Conservation (phyloP, 129 eudicot species). For the Artemisia argyi region DNA sequence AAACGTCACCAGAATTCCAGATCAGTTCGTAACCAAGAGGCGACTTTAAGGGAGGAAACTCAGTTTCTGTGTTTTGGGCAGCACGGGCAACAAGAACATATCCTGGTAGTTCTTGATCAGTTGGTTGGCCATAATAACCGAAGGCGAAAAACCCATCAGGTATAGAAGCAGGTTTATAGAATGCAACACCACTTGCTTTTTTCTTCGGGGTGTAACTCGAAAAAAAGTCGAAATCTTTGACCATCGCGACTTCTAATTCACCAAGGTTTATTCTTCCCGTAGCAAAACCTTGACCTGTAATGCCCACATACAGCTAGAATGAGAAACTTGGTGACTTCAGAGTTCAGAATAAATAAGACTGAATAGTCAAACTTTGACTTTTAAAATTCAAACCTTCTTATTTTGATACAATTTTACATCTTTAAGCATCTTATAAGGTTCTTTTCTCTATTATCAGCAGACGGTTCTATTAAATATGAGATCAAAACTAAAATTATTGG, state of each 20-base stretch:
- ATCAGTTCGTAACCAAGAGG: constrained; percentile 60
- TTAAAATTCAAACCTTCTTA: neutral
- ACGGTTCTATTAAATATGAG: neutral
- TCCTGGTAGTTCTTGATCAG: constrained; percentile 58
- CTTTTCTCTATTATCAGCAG: neutral
- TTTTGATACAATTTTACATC: constrained; percentile 7
- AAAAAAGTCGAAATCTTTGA: constrained; percentile 51
- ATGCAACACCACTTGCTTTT: constrained; percentile 48
- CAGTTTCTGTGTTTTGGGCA: constrained; percentile 16
- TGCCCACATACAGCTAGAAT: neutral
- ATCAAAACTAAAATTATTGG: neutral
- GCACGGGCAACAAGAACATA: constrained; percentile 67
- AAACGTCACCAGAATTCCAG: constrained; percentile 50
- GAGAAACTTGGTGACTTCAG: too few relatives aligned
- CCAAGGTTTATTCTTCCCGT: constrained; percentile 74
- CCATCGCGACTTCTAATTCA: constrained; percentile 63
- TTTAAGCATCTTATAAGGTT: neutral
- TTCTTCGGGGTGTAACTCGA: constrained; percentile 45
- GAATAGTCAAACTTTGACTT: constrained; percentile 7
- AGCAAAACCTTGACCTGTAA: constrained; percentile 75
- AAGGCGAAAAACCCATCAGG: constrained; percentile 70
- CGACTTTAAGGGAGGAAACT: constrained; percentile 44
- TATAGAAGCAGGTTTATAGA: constrained; percentile 66
- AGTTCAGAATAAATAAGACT: neutral
- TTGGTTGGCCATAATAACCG: constrained; percentile 77